phyloP scores from a whole-genome alignment of 2,329 filamentous ascomycete genomes.

The Xylaria sp. region DNA sequence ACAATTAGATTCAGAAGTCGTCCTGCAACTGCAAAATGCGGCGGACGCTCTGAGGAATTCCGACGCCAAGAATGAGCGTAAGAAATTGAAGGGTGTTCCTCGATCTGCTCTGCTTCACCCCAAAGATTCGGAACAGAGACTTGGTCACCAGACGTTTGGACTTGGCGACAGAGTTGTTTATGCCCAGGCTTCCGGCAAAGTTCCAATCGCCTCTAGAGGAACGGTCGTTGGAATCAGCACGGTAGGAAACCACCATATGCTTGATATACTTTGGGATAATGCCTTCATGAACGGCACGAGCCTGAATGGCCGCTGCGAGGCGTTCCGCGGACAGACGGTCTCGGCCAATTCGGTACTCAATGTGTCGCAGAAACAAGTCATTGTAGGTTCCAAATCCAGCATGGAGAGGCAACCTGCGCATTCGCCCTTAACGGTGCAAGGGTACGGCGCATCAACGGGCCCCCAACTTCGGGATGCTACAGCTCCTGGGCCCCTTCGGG shows the following conservation, averaged over 20 bases:
- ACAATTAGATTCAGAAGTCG: slow-evolving; percentile 91
- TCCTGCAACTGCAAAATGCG: slow-evolving; percentile 80
- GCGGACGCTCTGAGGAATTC: slow-evolving; percentile 71
- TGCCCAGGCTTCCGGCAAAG: slow-evolving; percentile 90
- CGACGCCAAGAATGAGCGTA: slow-evolving; percentile 65
- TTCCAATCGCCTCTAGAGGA: slow-evolving; percentile 89
- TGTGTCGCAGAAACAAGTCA: slow-evolving; percentile 81
- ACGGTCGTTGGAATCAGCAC: slow-evolving; percentile 96
- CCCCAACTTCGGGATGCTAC: slow-evolving; percentile 71
- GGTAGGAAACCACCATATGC: slow-evolving; percentile 80
- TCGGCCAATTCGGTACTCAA: slow-evolving; percentile 90
- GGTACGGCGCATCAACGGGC: slow-evolving; percentile 52
- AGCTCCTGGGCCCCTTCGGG: slow-evolving; percentile 64
- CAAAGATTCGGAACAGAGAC: slow-evolving; percentile 91
- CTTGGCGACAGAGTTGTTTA: slow-evolving; percentile 95
- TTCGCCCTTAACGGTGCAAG: slow-evolving; percentile 52
- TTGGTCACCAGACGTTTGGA: slow-evolving; percentile 83
- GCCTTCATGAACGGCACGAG: slow-evolving; percentile 98
- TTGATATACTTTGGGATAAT: slow-evolving; percentile 93
- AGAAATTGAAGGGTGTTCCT: slow-evolving; percentile 82
- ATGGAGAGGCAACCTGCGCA: slow-evolving; percentile 63
- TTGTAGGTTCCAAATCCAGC: slow-evolving; percentile 71
- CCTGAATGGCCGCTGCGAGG: slow-evolving; percentile 86
- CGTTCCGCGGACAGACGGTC: slow-evolving; percentile 94
- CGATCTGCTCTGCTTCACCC: slow-evolving; percentile 90